phyloP scores from a whole-genome alignment of 108 stramenopile genomes.

The Nannochloropsis gaditana region DNA sequence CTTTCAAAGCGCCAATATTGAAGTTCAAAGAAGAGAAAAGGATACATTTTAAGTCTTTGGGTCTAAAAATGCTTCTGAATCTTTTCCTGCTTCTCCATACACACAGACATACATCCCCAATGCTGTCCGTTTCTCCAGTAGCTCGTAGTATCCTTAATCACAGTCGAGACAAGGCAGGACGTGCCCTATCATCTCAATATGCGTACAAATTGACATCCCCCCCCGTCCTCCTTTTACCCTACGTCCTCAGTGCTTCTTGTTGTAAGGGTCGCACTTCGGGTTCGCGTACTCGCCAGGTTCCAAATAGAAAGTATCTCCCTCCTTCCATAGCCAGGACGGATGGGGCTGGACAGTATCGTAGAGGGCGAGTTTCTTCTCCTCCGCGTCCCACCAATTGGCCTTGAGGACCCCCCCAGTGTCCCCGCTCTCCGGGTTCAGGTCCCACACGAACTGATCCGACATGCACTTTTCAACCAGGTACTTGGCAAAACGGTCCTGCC shows the following conservation, averaged over 20 bases:
- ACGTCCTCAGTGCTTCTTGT: background rate
- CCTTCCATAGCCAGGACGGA: background rate
- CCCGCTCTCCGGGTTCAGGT: slow-evolving; percentile 19
- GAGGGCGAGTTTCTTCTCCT: background rate
- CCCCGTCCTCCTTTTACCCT: background rate
- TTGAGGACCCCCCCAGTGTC: background rate
- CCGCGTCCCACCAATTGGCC: background rate
- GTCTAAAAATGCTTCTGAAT: no score
- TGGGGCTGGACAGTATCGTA: background rate
- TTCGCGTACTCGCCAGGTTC: background rate
- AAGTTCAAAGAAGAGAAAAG: no score
- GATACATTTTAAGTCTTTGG: no score
- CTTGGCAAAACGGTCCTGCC: background rate
- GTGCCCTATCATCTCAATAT: no score
- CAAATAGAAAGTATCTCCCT: background rate
- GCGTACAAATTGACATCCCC: background rate
- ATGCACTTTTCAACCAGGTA: background rate
- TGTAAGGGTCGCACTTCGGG: background rate
- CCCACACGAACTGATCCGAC: background rate
- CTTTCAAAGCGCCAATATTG: no score
- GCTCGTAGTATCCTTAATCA: no score
- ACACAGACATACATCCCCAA: no score
- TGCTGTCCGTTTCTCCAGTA: no score
- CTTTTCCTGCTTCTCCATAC: no score
- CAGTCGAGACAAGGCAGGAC: no score